Evolutionary conservation across 2,329 filamentous ascomycete genomes (phyloP), one percentile per base, ranked within the genome.

Genomic region (Sphaceloma murrayae): DNA sequence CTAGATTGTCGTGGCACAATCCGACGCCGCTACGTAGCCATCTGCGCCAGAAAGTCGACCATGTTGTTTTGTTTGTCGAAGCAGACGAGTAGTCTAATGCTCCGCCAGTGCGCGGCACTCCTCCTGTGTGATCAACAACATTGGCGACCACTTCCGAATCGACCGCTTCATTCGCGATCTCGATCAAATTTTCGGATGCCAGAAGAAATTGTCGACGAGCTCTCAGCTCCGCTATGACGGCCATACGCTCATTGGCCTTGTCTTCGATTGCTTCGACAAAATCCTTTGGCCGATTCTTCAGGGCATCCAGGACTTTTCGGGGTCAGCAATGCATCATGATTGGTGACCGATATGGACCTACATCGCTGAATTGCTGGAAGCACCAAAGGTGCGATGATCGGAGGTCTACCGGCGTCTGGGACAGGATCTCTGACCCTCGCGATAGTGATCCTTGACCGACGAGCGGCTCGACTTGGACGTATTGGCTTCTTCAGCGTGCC

Each of bases 401-500:
- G 45, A 13, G 44, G 7, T 14, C 30, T 24, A 6, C 45, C 45
- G n/a, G 36, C 45, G 14, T 36, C 14, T 27, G 45, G 38, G 8
- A 22, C 9, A 9, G 45, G 36, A 29, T 30, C 38, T 11, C 22
- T 24, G 5, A 47, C 22, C 22, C 38, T 32, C 9, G 38, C 45
- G 13, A 47, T 38, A 3, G 38, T 34, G 21, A 47, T 22, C 13
- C 45, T 18, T 10, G 45, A 29, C 21, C 39, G 17, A 6, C 32
- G 27, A 19, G 45, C 30, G n/a, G 38, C 45, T 19, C 32, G 29
- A 24, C 26, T 34, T 11, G 31, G 21, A 5, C 18, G 18, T 31
- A 33, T 36, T 11, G 45, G 45, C 27, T n/a, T 31, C 18, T 34
- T 43, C 19, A 45, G 42, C n/a, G 31, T n/a, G 5, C 19, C 31